Base-by-base conservation (phyloP, 352 stramenopile species). In the Globisporangium recalcitrans region DNA sequence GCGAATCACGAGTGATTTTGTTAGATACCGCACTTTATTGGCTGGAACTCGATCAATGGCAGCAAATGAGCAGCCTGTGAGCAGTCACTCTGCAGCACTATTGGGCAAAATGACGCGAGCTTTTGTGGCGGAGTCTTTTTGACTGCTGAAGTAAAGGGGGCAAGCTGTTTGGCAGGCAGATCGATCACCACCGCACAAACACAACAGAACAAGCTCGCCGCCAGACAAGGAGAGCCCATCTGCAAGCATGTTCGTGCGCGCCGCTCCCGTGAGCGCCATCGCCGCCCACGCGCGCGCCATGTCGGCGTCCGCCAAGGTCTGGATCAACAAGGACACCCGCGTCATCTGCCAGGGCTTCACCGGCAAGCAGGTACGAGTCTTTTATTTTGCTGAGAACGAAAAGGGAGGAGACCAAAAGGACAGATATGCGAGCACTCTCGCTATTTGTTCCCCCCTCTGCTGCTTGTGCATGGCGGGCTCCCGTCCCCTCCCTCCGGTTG, bases 281-380 rank as follows among this genome's bases (percentile, higher is more conserved):
- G 68, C 67, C 61, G 67, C 60, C 63, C 71, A 71, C 62, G 71
- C 73, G 60, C 86, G 84, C 77, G 71, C 70, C 68, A 93, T 95
- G 86, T 98, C 93, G 52, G 84, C 96, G n/a, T 98, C 90, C 32
- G 97, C 97, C 70, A 98, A 98, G 66, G 98, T 99, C 49, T 99
- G 97, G 97, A 93, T 99, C 62, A 96, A 99, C 83, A 99, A 99
- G 85, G 92, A 99, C 79, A 99, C 97, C 38, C 96, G 95, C 64
- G 97, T 99, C 32, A 98, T 99, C 72, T 98, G 96, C 75, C 98
- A 99, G 81, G 98, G 98, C 55, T 99, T 99, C 77, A 99, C 98
- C 52, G 98, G 98, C 71, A 99, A 99, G 80, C 96, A 99, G 87
- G 91, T 97, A 81, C 40, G 76, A 58, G 26, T 34, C 10, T 26